Conservation (phyloP, 2,329 filamentous ascomycete species). For the Fusarium drepaniforme region DNA sequence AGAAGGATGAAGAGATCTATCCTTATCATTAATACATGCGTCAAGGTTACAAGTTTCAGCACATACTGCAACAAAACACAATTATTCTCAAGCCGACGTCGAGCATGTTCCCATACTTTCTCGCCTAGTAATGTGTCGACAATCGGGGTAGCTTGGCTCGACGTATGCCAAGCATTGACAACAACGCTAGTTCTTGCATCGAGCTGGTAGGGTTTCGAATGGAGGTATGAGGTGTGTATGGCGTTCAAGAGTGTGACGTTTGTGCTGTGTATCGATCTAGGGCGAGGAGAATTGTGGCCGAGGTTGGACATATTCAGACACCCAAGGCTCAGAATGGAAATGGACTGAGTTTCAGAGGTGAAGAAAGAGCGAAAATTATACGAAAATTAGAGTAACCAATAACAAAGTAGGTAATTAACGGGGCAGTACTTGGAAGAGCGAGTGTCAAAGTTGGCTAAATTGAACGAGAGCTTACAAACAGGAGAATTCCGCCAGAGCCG, state of each 20-base stretch:
- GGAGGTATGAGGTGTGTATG: slow-evolving; percentile 88
- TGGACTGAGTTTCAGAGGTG: background rate
- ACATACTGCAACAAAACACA: slow-evolving; percentile 89
- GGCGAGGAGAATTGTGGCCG: background rate
- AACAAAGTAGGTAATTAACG: background rate
- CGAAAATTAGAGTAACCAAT: background rate
- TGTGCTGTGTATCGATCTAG: slow-evolving; percentile 48
- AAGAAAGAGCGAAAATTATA: background rate
- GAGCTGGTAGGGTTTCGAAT: slow-evolving; percentile 82
- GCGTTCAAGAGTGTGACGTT: slow-evolving; percentile 94
- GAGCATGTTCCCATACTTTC: slow-evolving; percentile 95
- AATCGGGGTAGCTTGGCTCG: slow-evolving; percentile 76
- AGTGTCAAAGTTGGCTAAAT: background rate
- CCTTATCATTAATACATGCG: background rate
- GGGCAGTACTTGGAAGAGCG: background rate
- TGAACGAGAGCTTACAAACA: background rate
- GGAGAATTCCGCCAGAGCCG: background rate
- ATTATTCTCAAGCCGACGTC: slow-evolving; percentile 93
- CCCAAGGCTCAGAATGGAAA: background rate
- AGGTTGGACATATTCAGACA: background rate
- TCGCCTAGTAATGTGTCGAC: slow-evolving; percentile 83
- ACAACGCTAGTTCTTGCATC: slow-evolving; percentile 93
- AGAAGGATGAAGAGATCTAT: slow-evolving; percentile 87
- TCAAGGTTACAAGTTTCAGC: no score
- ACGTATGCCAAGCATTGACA: slow-evolving; percentile 95